Conservation (phyloP, 2,329 filamentous ascomycete species). For the Phaeoacremonium minimum region DNA sequence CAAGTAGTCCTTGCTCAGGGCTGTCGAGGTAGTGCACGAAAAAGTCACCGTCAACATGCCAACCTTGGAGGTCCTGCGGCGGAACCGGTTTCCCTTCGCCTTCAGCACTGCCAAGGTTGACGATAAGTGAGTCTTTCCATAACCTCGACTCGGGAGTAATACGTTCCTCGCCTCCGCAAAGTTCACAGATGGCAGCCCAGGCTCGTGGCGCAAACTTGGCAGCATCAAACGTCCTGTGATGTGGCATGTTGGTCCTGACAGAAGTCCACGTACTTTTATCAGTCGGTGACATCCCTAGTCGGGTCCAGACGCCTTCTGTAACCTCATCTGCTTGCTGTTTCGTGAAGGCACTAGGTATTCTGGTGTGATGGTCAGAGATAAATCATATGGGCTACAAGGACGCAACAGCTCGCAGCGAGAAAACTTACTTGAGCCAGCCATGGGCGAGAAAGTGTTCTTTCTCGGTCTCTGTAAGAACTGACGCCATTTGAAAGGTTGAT, state of each 20-base stretch:
- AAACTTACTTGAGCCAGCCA: constrained; percentile 30
- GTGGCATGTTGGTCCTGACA: constrained; percentile 61
- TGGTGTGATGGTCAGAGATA: constrained; percentile 15
- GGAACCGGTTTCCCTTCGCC: constrained; percentile 42
- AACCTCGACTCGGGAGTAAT: constrained; percentile 40
- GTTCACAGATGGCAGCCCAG: constrained; percentile 62
- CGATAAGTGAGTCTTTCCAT: constrained; percentile 67
- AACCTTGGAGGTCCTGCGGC: constrained; percentile 49
- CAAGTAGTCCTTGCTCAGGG: constrained; percentile 63
- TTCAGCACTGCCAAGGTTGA: constrained; percentile 59
- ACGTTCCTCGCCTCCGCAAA: constrained; percentile 59
- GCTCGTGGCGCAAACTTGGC: constrained; percentile 58
- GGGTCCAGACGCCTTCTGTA: constrained; percentile 52
- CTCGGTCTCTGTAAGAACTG: constrained; percentile 28
- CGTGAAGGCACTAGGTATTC: constrained; percentile 29
- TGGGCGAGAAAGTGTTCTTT: constrained; percentile 34
- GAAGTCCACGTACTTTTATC: constrained; percentile 63
- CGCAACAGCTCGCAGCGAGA: too few species aligned
- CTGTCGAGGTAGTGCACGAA: constrained; percentile 70
- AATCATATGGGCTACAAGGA: neutral
- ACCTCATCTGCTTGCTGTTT: constrained; percentile 28
- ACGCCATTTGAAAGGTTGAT: too few species aligned
- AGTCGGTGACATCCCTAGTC: constrained; percentile 59
- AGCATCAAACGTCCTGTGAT: constrained; percentile 49
- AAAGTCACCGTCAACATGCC: constrained; percentile 71